These are phyloP conservation scores for Penicillium bovifimosum DNA, from an alignment of 495 filamentous ascomycete genomes.

Conservation along the genomic window DNA sequence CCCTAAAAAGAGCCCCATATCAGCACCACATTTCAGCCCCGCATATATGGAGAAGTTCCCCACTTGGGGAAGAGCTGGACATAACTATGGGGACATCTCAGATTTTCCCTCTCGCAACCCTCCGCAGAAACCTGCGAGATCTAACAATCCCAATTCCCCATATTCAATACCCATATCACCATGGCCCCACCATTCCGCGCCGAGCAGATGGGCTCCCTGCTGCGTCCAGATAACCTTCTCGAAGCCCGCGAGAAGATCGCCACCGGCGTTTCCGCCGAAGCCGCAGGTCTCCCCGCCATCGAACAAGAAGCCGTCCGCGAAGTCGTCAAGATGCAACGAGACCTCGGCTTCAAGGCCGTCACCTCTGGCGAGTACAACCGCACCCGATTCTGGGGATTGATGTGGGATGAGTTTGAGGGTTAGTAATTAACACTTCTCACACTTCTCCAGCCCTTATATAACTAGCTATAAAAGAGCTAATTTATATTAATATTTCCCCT, in stretches of 20 bases:
- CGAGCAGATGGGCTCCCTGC: slow-evolving; percentile 67
- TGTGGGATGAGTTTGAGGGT: slow-evolving; percentile 65
- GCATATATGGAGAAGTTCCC: background rate
- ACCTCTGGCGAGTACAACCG: slow-evolving; percentile 61
- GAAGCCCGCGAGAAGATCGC: slow-evolving; percentile 48
- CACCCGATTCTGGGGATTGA: slow-evolving; percentile 51
- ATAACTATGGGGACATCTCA: too few relatives aligned
- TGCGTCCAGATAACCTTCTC: slow-evolving; percentile 58
- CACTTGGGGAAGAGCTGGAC: background rate
- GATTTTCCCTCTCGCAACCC: too few relatives aligned
- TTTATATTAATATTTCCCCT: too few relatives aligned
- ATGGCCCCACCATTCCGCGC: slow-evolving; percentile 64
- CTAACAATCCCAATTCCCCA: too few relatives aligned
- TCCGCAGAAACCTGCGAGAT: too few relatives aligned
- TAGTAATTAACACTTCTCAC: slow-evolving; percentile 15
- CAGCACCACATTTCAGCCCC: background rate
- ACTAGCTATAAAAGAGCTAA: too few relatives aligned
- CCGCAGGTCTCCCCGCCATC: slow-evolving; percentile 34
- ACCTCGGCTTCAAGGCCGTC: slow-evolving; percentile 57
- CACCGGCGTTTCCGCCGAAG: slow-evolving; percentile 34
- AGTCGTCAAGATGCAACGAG: slow-evolving; percentile 56
- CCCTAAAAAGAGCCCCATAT: background rate
- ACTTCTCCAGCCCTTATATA: too few relatives aligned
- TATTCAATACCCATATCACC: too few relatives aligned
- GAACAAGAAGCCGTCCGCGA: slow-evolving; percentile 57